Conservation (phyloP, 176 grass and related monocot genomes). For the Oryza longistaminata region DNA sequence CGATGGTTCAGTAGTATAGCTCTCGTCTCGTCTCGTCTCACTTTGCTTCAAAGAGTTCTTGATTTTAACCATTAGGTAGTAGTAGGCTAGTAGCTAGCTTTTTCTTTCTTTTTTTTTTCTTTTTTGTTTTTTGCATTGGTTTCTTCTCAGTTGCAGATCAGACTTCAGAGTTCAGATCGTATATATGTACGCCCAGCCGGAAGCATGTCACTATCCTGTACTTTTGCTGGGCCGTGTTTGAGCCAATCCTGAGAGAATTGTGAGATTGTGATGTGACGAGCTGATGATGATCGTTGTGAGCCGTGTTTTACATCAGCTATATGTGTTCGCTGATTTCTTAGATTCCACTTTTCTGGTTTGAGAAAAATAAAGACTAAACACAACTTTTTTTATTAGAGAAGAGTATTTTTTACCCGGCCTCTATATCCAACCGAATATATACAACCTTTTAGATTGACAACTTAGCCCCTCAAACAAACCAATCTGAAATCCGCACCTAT, state of each 20-base stretch:
- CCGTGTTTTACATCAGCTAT: not conserved
- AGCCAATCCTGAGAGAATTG: not conserved
- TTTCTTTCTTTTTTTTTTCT: too few species aligned
- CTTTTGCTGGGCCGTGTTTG: not conserved
- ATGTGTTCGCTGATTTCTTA: not conserved
- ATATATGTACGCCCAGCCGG: too few species aligned
- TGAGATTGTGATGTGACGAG: not conserved
- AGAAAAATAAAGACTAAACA: too few species aligned
- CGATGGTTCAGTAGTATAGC: not conserved
- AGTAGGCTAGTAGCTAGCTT: not conserved
- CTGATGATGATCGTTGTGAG: not conserved
- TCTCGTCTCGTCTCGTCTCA: not conserved
- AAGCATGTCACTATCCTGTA: too few species aligned
- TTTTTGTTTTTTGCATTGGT: not conserved
- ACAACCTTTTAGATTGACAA: too few species aligned
- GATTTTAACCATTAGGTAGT: not conserved
- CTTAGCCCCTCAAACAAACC: too few species aligned
- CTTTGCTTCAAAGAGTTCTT: not conserved
- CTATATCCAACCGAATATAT: too few species aligned
- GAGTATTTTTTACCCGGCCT: too few species aligned
- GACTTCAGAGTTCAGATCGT: not conserved
- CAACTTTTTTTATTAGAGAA: too few species aligned
- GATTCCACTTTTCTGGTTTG: too few species aligned
- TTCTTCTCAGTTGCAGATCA: not conserved
- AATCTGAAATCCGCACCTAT: too few species aligned